These are phyloP conservation scores for Phoma sp. DNA, from an alignment of 2,329 filamentous ascomycete species.

Conservation along the genomic window DNA sequence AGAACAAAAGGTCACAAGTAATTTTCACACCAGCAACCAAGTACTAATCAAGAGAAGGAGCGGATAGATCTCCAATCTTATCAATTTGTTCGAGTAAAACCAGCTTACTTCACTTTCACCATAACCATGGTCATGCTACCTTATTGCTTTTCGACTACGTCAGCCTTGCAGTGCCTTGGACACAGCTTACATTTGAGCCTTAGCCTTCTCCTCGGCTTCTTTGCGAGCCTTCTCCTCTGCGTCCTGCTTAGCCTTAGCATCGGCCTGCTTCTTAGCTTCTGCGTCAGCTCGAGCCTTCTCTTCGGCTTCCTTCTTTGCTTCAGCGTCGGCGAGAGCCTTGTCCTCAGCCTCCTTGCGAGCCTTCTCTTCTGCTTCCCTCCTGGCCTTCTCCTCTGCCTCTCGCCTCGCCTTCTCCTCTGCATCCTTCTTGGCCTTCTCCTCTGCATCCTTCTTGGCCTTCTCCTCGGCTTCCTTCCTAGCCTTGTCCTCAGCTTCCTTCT, in stretches of 20 bases:
- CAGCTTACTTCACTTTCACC: neutral
- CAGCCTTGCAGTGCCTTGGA: neutral
- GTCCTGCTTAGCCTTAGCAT: neutral
- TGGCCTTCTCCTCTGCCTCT: neutral
- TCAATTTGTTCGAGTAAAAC: neutral
- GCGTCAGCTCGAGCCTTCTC: neutral
- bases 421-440: conserved; percentile 1
- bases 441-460: neutral
- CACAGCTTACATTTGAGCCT: too few relatives aligned
- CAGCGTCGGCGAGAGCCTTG: neutral
- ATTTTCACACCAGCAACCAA: too few relatives aligned
- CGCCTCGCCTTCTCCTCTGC: neutral
- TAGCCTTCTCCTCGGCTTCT: too few relatives aligned
- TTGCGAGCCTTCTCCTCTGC: too few relatives aligned
- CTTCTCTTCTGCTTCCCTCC: neutral
- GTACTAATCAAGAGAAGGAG: too few relatives aligned
- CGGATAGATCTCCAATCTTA: too few relatives aligned
- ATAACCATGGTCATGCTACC: neutral
- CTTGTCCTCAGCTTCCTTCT: neutral
- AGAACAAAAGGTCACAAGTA: too few relatives aligned
- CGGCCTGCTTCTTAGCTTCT: neutral
- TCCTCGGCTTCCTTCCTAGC: neutral
- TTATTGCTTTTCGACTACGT: neutral
- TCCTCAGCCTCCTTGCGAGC: neutral
- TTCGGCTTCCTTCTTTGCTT: neutral